A percentile compares a stretch with the other conserved stretches of the same genome.
Evolutionary conservation across 352 stramenopile genomes (phyloP).

Genomic region (Globisporangium takayamanum): DNA sequence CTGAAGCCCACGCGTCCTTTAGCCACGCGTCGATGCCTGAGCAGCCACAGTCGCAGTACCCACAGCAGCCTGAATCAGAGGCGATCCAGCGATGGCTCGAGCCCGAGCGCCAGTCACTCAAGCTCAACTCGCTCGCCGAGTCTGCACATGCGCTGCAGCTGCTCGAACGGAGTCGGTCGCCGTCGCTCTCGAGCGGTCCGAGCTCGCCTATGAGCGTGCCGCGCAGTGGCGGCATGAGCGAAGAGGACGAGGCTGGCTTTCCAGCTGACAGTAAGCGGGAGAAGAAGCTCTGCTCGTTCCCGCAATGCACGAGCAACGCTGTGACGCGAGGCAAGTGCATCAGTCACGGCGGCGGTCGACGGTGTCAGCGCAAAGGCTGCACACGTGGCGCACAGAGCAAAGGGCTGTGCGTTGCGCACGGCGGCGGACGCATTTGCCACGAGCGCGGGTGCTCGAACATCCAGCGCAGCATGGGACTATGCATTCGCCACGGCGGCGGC

Average conservation of each 20-base stretch:
- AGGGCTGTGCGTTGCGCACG: slow-evolving; percentile 77
- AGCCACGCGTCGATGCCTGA: slow-evolving; percentile 23
- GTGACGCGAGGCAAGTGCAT: slow-evolving; percentile 80
- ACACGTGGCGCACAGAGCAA: slow-evolving; percentile 78
- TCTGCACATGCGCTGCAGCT: slow-evolving; percentile 50
- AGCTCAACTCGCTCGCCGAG: slow-evolving; percentile 46
- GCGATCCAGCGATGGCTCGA: slow-evolving; percentile 14
- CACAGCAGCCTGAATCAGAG: slow-evolving; percentile 4
- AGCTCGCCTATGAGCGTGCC: slow-evolving; percentile 13
- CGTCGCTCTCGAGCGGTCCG: slow-evolving; percentile 5
- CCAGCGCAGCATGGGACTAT: slow-evolving; percentile 79
- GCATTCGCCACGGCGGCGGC: slow-evolving; percentile 80
- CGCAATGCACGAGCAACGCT: slow-evolving; percentile 66
- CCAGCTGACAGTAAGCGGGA: slow-evolving; percentile 27
- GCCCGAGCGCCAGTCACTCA: slow-evolving; percentile 23
- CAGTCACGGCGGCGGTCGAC: slow-evolving; percentile 67
- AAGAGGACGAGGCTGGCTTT: slow-evolving; percentile 11
- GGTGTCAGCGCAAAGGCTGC: slow-evolving; percentile 79
- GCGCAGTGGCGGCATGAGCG: slow-evolving; percentile 7
- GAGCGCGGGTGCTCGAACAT: slow-evolving; percentile 80
- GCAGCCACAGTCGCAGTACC: slow-evolving; percentile 4
- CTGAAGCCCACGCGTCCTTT: too few species aligned
- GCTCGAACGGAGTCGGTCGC: slow-evolving; percentile 34
- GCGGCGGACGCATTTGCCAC: slow-evolving; percentile 74
- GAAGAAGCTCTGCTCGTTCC: slow-evolving; percentile 76